Evolutionary conservation across 345 rosid species (phyloP), one percentile per base, ranked within the genome.

Genomic region (Heritiera fomes): DNA sequence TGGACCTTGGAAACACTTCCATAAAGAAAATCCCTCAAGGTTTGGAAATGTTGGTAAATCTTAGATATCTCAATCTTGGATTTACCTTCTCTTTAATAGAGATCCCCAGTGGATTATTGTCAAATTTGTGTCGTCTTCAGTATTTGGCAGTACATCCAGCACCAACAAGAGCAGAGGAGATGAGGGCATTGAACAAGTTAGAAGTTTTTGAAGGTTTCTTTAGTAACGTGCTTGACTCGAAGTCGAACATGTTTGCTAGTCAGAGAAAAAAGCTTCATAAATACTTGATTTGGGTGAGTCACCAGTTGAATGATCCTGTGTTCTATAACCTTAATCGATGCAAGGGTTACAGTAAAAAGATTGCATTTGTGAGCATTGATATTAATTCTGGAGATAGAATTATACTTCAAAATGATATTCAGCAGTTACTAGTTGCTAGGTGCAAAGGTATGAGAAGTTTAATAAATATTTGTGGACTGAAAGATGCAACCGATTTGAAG

Each of bases 1-100:
- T 56, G 10, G 11, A 55, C 7, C 2, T 55, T 34, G 14, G n/a
- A 1, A 2, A 0, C 7, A 59, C 73, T 1, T 0, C 0, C 17
- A 46, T 78, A n/a, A 5, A n/a, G 14, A 50, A n/a, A 47, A 76
- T 78, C 18, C 85, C 82, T 69, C 41, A 46, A 3, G 85, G 82
- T 9, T 5, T 82, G 23, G 80, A 68, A 30, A 58, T 45, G 14
- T 61, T 73, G 34, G 45, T 14, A 28, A 55, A 61, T 52, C 76
- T 83, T 12, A 60, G n/a, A 56, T 83, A 77, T 47, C 76, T 61
- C 14, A 43, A 79, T 72, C 77, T 79, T 61, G 40, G 40, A 23
- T 61, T 61, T 69, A 18, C 52, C 2, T 0, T 0, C 0, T 0
- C 0, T n/a, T 7, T 20, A 23, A 2, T 5, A 23, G 43, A 46